Evolutionary conservation across 2,329 filamentous ascomycete genomes (phyloP).

Genomic region (Aspergillus candidus): DNA sequence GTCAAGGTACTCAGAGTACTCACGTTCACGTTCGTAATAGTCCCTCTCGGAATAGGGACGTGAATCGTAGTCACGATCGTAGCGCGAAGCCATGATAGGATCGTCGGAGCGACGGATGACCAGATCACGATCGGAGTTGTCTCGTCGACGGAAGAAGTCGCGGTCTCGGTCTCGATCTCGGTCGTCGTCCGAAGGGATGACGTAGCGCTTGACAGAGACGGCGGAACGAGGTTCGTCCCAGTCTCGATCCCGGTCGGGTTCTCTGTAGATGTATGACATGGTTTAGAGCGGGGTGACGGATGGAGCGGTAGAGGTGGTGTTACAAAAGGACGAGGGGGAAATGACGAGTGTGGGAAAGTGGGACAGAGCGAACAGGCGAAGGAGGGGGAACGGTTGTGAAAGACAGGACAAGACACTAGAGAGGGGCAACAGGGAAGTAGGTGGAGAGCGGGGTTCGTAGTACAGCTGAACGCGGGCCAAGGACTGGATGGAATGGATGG

Average conservation of each 20-base stretch:
- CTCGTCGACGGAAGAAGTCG: conserved; percentile 24
- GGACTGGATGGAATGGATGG: too few species aligned
- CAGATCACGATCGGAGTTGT: conserved; percentile 37
- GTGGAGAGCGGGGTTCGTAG: too few species aligned
- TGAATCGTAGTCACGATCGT: conserved; percentile 45
- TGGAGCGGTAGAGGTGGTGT: conserved; percentile 1
- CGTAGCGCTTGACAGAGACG: conserved; percentile 53
- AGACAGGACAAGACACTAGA: too few species aligned
- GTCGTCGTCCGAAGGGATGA: conserved; percentile 39
- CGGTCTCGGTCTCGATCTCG: conserved; percentile 27
- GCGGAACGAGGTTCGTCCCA: conserved; percentile 39
- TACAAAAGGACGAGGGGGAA: conserved; percentile 3
- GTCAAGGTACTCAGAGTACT: conserved; percentile 39
- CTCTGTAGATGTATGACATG: conserved; percentile 33
- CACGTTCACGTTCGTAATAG: conserved; percentile 43
- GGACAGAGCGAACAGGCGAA: background rate
- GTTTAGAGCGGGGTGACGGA: conserved; percentile 3
- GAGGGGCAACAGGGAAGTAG: too few species aligned
- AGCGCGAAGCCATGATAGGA: conserved; percentile 37
- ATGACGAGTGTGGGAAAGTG: conserved; percentile 1
- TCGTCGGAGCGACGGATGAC: conserved; percentile 43
- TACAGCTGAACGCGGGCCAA: too few species aligned
- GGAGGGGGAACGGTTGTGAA: too few species aligned
- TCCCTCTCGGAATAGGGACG: conserved; percentile 42
- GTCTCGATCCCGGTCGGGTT: conserved; percentile 35